Percentiles rank a stretch among this genome's conserved stretches.
Conservation (phyloP, 2,329 filamentous ascomycete species). For the Exophiala mesophila region DNA sequence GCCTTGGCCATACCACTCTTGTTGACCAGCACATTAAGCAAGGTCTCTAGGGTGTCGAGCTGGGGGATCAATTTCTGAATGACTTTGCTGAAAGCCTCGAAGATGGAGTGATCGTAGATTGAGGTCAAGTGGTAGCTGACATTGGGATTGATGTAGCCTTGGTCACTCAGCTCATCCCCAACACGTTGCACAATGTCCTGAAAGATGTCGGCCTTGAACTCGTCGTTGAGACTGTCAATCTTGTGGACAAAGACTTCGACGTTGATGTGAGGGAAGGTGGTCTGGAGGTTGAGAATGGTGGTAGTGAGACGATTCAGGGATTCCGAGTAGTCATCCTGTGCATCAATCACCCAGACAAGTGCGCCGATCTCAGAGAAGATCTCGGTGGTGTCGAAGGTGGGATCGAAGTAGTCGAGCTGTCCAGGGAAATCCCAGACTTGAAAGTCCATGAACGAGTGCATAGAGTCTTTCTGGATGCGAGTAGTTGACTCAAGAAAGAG, state of each 20-base stretch:
- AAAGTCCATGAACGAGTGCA: conserved; percentile 99
- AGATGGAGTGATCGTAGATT: conserved; percentile 98
- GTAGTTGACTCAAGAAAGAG: conserved; percentile 94
- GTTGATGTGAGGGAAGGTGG: conserved; percentile 87
- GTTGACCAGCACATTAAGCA: conserved; percentile 89
- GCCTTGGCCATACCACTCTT: conserved; percentile 96
- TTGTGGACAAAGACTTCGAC: conserved; percentile 99
- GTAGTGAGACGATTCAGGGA: conserved; percentile 80
- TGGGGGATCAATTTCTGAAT: conserved; percentile 97
- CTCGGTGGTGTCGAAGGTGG: conserved; percentile 73
- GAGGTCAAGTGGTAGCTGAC: conserved; percentile 94
- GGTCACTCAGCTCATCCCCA: conserved; percentile 89
- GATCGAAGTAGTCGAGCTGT: conserved; percentile 87
- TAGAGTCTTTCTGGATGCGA: conserved; percentile 86
- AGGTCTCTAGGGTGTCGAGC: conserved; percentile 82
- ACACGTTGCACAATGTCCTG: conserved; percentile 95
- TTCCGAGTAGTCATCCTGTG: conserved; percentile 95
- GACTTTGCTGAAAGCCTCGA: conserved; percentile 96
- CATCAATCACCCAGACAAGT: conserved; percentile 97
- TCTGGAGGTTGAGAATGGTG: conserved; percentile 83
- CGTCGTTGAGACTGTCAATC: conserved; percentile 93
- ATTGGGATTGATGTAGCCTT: conserved; percentile 86
- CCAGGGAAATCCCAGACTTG: conserved; percentile 98
- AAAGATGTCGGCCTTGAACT: conserved; percentile 93
- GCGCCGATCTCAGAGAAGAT: conserved; percentile 94